Percentiles rank a stretch among this genome's conserved stretches.
These are phyloP conservation scores for Solanum etuberosum DNA, from an alignment of 257 asterid genomes.

Conservation along the genomic window DNA sequence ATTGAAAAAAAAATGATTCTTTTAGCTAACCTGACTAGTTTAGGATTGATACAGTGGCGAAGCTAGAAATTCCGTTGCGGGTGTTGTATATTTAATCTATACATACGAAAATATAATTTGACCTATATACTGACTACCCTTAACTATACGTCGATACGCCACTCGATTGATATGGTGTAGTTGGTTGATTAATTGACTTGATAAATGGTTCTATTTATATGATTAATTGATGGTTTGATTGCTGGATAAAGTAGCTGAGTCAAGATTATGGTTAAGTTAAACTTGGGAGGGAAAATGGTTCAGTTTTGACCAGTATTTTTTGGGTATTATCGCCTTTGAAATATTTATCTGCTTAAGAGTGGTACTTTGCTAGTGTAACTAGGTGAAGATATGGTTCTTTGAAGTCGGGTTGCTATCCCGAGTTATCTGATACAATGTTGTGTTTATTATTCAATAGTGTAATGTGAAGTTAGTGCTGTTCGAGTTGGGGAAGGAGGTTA, in stretches of 20 bases:
- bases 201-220: neutral
- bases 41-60: neutral
- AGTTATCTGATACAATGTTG: neutral
- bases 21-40: neutral
- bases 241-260: neutral
- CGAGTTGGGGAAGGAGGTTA: neutral
- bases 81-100: too few species aligned
- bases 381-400: neutral
- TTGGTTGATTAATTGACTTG: neutral
- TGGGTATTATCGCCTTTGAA: rapidly evolving
- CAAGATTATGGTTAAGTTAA: neutral
- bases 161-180: neutral
- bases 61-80: neutral
- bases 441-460: neutral
- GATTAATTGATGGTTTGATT: neutral
- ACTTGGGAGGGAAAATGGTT: neutral
- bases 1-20: neutral
- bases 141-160: rapidly evolving
- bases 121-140: neutral
- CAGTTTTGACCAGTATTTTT: neutral
- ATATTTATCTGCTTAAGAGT: neutral
- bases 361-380: neutral
- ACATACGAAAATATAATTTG: neutral
- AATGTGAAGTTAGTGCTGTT: neutral
- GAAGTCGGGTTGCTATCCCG: neutral